Conservation (phyloP, 164 flowering plant species). For the Dillenia suffruticosa region DNA sequence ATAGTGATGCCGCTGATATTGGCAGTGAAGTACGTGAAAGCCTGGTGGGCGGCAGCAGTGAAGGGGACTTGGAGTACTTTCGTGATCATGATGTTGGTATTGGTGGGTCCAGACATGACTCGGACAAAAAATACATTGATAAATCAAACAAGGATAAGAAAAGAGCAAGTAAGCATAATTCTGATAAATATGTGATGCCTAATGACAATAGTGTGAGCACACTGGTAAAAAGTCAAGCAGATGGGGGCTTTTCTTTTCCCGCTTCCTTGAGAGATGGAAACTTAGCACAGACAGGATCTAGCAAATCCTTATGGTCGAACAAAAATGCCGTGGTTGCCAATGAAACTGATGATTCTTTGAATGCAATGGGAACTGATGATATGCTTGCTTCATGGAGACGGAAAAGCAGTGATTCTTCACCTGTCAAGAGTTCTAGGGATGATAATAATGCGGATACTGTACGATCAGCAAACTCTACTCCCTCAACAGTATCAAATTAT, state of each 20-base stretch:
- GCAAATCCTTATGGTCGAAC: constrained; percentile 57
- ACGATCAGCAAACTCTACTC: constrained; percentile 56
- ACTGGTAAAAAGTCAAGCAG: constrained; percentile 31
- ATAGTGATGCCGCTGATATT: constrained; percentile 84
- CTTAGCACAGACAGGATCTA: constrained; percentile 34
- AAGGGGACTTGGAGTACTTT: constrained; percentile 79
- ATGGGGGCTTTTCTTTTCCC: constrained; percentile 78
- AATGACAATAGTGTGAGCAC: constrained; percentile 35
- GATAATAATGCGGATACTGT: constrained; percentile 44
- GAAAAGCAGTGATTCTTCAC: constrained; percentile 73
- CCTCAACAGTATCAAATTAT: constrained; percentile 62
- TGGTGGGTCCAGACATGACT: constrained; percentile 36
- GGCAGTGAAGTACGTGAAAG: constrained; percentile 88
- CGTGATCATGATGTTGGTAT: constrained; percentile 56
- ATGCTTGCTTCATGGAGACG: constrained; percentile 70
- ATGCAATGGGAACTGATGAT: constrained; percentile 45
- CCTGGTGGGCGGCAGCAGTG: constrained; percentile 80
- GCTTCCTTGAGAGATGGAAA: constrained; percentile 54
- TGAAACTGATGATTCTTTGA: constrained; percentile 38
- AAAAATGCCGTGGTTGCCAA: constrained; percentile 32
- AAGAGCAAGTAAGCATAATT: constrained; percentile 28
- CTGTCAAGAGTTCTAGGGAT: constrained; percentile 57
- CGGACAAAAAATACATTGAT: constrained; percentile 34
- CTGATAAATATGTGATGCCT: constrained; percentile 33
- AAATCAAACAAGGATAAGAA: constrained; percentile 35